A percentile compares a stretch with the other conserved stretches of the same genome.
Evolutionary conservation across 2,329 filamentous ascomycete genomes (phyloP).

Genomic region (Capronia epimyces): DNA sequence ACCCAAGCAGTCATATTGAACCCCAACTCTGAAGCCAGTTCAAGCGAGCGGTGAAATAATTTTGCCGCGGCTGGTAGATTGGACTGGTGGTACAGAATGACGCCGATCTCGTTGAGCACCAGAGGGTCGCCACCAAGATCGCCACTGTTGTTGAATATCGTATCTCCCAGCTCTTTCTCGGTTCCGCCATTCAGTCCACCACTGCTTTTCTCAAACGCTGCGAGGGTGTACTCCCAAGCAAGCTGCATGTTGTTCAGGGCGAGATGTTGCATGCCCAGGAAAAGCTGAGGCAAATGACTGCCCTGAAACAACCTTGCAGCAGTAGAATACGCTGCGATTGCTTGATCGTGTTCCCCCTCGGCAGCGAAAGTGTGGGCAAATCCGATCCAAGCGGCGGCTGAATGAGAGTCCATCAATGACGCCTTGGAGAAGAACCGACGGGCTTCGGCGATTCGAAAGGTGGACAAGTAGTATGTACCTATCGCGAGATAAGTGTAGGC

Average conservation of each 20-base stretch:
- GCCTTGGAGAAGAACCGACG: slow-evolving; percentile 95
- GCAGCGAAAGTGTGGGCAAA: slow-evolving; percentile 98
- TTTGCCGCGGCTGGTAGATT: slow-evolving; percentile 67
- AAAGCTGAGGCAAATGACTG: slow-evolving; percentile 90
- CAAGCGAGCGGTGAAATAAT: slow-evolving; percentile 71
- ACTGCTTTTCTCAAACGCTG: slow-evolving; percentile 63
- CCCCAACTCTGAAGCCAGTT: slow-evolving; percentile 72
- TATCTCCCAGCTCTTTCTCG: slow-evolving; percentile 21
- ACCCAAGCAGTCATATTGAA: slow-evolving; percentile 78
- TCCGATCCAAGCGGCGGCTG: slow-evolving; percentile 95
- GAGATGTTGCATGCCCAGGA: slow-evolving; percentile 97
- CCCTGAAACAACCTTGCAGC: slow-evolving; percentile 93
- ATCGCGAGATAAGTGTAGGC: slow-evolving; percentile 91
- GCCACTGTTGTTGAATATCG: slow-evolving; percentile 27
- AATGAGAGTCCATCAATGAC: slow-evolving; percentile 95
- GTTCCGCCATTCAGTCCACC: slow-evolving; percentile 35
- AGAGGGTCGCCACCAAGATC: slow-evolving; percentile 62
- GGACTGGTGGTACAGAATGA: slow-evolving; percentile 91
- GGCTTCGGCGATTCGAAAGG: slow-evolving; percentile 84
- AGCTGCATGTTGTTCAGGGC: slow-evolving; percentile 91
- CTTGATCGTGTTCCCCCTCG: slow-evolving; percentile 96
- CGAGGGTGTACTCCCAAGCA: slow-evolving; percentile 89
- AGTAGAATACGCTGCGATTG: slow-evolving; percentile 94
- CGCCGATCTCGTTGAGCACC: slow-evolving; percentile 89
- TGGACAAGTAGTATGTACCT: slow-evolving; percentile 88